Conservation (phyloP, 202 grass and related monocot species). For the Brachypodium distachyon region DNA sequence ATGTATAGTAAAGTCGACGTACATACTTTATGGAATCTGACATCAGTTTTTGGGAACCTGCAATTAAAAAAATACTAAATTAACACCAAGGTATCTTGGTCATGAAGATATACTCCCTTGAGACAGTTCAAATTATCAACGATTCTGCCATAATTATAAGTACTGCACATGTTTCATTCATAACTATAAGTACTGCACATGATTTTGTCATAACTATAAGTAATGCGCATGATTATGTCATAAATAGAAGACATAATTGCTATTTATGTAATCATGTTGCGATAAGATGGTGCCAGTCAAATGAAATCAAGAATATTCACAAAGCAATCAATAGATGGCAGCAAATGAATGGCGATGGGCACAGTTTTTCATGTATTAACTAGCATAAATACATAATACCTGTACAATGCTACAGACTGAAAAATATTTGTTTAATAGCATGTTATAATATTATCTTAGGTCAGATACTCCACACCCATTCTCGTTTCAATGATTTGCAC, state of each 20-base stretch:
- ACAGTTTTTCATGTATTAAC: neutral
- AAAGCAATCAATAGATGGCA: constrained; percentile 7
- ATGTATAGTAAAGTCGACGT: constrained; percentile 49
- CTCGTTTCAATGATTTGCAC: no score
- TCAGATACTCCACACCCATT: no score
- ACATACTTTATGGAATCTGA: constrained; percentile 43
- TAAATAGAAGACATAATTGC: neutral
- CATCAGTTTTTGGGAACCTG: constrained; percentile 63
- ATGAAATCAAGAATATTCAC: constrained; percentile 8
- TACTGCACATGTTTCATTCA: neutral
- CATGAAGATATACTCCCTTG: neutral
- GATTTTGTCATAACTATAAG: neutral
- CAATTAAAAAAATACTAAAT: neutral
- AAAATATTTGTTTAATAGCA: no score
- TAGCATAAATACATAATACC: no score
- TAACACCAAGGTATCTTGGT: neutral
- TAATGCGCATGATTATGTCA: neutral
- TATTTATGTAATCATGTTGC: neutral
- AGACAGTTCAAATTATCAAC: neutral
- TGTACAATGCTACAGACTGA: no score
- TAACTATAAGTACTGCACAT: constrained; percentile 2
- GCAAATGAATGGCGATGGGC: neutral
- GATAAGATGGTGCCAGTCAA: constrained; percentile 14
- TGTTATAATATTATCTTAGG: no score
- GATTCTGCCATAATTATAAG: neutral